phyloP scores from a whole-genome alignment of 176 grass and related monocot genomes.

The Dactylis glomerata region DNA sequence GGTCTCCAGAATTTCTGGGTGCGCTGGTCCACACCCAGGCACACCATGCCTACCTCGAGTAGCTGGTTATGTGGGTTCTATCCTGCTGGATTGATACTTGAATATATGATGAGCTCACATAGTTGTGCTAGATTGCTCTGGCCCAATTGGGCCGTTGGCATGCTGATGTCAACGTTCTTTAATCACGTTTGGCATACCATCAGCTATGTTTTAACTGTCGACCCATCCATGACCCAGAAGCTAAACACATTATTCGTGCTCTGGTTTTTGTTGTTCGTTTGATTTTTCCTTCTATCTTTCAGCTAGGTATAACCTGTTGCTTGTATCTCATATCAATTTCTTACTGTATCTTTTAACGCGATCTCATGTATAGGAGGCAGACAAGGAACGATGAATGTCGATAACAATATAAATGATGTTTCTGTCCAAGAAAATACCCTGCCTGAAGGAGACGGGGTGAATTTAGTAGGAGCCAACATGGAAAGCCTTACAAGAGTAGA shows the following conservation, averaged over 20 bases:
- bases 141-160: neutral
- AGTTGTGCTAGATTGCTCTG: neutral
- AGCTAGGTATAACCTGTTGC: neutral
- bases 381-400: conserved; percentile 31
- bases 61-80: neutral
- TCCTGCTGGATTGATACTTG: neutral
- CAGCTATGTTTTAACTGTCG: neutral
- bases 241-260: neutral
- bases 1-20: neutral
- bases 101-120: neutral
- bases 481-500: conserved; percentile 64
- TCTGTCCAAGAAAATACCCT: conserved; percentile 15
- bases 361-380: conserved; percentile 14
- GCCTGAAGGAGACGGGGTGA: neutral
- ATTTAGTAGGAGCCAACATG: conserved; percentile 32
- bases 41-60: neutral
- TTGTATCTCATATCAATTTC: neutral
- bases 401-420: conserved; percentile 19
- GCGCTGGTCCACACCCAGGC: neutral
- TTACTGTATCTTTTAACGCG: neutral
- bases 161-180: neutral
- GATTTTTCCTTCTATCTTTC: neutral
- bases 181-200: neutral
- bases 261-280: neutral
- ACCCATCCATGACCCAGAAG: neutral